phyloP scores from a whole-genome alignment of 495 filamentous ascomycete genomes.

The Ramalina intermedia region DNA sequence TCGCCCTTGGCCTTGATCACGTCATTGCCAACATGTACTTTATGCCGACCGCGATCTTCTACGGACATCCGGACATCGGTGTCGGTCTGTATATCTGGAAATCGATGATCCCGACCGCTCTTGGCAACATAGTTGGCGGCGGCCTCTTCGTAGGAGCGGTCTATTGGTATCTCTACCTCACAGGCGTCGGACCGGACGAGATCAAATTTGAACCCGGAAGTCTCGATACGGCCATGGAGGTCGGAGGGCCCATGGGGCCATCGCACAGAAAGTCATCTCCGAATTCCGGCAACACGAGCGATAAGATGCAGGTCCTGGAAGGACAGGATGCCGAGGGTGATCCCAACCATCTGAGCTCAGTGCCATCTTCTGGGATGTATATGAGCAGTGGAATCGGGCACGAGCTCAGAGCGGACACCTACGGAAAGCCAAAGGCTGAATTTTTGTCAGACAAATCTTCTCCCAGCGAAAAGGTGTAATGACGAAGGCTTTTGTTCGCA shows the following conservation, averaged over 20 bases:
- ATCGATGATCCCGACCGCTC: conserved; percentile 40
- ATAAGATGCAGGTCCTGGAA: not conserved
- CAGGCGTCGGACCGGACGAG: conserved; percentile 1
- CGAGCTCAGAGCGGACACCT: conserved; percentile 9
- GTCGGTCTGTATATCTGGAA: conserved; percentile 51
- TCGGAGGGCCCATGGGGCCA: conserved; percentile 6
- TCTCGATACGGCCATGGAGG: conserved; percentile 12
- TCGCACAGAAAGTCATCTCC: not conserved
- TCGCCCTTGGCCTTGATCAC: conserved; percentile 44
- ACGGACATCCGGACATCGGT: conserved; percentile 32
- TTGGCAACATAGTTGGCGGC: conserved; percentile 47
- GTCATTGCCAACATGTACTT: conserved; percentile 55
- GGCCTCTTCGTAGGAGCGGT: conserved; percentile 24
- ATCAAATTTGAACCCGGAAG: conserved; percentile 5
- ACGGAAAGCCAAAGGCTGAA: conserved; percentile 2
- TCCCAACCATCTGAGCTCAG: not conserved
- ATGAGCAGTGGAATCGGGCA: conserved; percentile 9
- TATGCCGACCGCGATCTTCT: conserved; percentile 42
- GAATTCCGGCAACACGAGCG: not conserved
- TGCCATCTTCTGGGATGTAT: conserved; percentile 3
- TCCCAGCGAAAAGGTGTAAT: not conserved
- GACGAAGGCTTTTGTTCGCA: no score
- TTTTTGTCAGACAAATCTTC: not conserved
- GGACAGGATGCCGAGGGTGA: not conserved
- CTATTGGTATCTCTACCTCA: conserved; percentile 13